These are phyloP conservation scores for Glonium stellatum DNA, from an alignment of 495 filamentous ascomycete genomes.

Conservation along the genomic window DNA sequence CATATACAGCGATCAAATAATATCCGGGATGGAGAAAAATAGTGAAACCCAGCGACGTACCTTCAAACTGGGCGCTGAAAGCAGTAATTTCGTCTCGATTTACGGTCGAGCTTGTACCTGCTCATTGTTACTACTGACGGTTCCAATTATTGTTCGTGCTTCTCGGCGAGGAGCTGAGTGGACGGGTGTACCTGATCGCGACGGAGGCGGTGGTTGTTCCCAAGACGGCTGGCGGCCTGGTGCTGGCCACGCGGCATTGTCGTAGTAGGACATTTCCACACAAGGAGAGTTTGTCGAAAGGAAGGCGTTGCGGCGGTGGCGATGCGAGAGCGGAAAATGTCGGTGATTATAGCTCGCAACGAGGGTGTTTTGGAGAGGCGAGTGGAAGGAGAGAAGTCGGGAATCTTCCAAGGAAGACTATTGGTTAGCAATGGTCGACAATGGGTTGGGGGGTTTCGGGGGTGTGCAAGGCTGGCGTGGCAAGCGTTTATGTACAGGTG, in stretches of 20 bases:
- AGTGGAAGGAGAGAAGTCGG: slow-evolving; percentile 4
- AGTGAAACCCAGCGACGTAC: slow-evolving; percentile 49
- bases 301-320: slow-evolving; percentile 10
- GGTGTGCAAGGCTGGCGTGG: neutral
- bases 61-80: slow-evolving; percentile 86
- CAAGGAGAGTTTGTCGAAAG: slow-evolving; percentile 6
- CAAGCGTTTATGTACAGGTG: slow-evolving; percentile 4
- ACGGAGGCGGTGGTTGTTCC: slow-evolving; percentile 80
- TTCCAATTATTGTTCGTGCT: slow-evolving; percentile 3
- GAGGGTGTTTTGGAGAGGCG: slow-evolving; percentile 4
- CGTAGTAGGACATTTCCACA: slow-evolving; percentile 77
- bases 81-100: slow-evolving; percentile 69
- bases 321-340: neutral
- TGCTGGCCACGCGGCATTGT: slow-evolving; percentile 71
- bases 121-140: slow-evolving; percentile 27
- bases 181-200: slow-evolving; percentile 65
- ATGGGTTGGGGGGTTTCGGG: neutral
- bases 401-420: slow-evolving; percentile 4
- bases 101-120: slow-evolving; percentile 60
- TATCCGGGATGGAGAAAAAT: neutral
- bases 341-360: slow-evolving; percentile 15
- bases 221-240: slow-evolving; percentile 61
- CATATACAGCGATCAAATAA: too few species aligned
- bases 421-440: slow-evolving; percentile 3
- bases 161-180: neutral